These are phyloP conservation scores for Aspergillus bridgeri DNA, from an alignment of 495 filamentous ascomycete species.

Conservation along the genomic window DNA sequence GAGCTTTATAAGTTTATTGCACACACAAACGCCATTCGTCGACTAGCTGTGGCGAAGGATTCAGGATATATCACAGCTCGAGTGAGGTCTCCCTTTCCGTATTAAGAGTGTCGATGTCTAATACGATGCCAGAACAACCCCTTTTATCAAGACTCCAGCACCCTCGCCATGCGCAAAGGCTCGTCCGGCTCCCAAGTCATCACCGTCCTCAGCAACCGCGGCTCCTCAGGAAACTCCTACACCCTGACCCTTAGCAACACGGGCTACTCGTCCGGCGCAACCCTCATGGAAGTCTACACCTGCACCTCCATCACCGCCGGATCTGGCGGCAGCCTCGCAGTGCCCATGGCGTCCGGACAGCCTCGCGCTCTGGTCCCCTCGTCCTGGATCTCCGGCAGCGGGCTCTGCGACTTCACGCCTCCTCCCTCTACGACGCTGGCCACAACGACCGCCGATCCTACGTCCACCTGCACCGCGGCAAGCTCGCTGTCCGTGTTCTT, in stretches of 20 bases:
- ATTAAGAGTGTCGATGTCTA: background rate
- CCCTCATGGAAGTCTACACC: constrained; percentile 43
- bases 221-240: constrained; percentile 40
- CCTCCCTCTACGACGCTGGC: background rate
- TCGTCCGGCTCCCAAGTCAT: constrained; percentile 50
- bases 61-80: constrained; percentile 12
- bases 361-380: background rate
- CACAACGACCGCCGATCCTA: constrained; percentile 22
- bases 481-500: constrained; percentile 56
- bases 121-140: background rate
- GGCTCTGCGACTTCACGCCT: background rate
- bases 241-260: constrained; percentile 44
- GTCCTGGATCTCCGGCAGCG: background rate
- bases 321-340: constrained; percentile 27
- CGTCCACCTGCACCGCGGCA: constrained; percentile 33
- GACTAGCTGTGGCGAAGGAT: constrained; percentile 13
- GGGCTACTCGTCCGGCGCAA: constrained; percentile 31
- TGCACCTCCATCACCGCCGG: constrained; percentile 41
- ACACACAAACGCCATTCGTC: constrained; percentile 12
- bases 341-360: constrained; percentile 25
- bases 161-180: constrained; percentile 68
- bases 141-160: constrained; percentile 53
- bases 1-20: constrained; percentile 13
- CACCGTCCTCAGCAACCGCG: constrained; percentile 58
- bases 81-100: background rate